Evolutionary conservation across 2,329 filamentous ascomycete genomes (phyloP), one percentile per base, ranked within the genome.

Genomic region (Fusarium sp.): DNA sequence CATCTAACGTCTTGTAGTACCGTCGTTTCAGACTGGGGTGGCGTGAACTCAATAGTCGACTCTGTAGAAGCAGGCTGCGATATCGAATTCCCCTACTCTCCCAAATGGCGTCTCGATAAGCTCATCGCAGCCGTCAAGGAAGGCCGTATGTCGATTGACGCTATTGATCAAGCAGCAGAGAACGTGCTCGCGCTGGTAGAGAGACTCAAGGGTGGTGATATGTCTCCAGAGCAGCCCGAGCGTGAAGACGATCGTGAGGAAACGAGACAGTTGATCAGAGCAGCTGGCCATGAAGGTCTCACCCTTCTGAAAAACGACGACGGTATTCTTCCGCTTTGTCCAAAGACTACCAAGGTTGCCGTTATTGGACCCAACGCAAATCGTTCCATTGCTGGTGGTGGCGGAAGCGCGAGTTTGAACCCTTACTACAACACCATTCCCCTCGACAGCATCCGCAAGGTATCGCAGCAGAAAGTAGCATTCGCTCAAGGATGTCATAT

Each of bases 331-430:
- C 89, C 89, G 0, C 85, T 91, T 62, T 82, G 84, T 64, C 77
- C 82, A 9, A 82, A 81, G 26, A 85, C 84, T 18, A 84, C 84
- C 59, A 90, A 85, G 74, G 84, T 91, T 59, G 89, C 89, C 6
- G 84, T 91, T 62, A 90, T 91, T 53, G 89, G 89, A 0, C 89
- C 89, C 2, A 91, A 91, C 65, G 89, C 88, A 21, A 90, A 90
- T 75, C 82, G 88, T 57, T 86, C 89, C 1, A 90, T 91, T 67
- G 89, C 88, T n/a, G 88, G 87, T 18, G 89, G 90, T 51, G 89
- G 89, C 42, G 89, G 90, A 51, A 91, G 89, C 73, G 89, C 90
- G 19, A 90, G 87, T 67, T 79, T 91, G 49, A 91, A 91, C 75
- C 88, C 90, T 0, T 91, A 91, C 77, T 91, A 91, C 77, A 89